Conservation (phyloP, 192 early-diverging fungal genomes). For the Coemansia sp. region DNA sequence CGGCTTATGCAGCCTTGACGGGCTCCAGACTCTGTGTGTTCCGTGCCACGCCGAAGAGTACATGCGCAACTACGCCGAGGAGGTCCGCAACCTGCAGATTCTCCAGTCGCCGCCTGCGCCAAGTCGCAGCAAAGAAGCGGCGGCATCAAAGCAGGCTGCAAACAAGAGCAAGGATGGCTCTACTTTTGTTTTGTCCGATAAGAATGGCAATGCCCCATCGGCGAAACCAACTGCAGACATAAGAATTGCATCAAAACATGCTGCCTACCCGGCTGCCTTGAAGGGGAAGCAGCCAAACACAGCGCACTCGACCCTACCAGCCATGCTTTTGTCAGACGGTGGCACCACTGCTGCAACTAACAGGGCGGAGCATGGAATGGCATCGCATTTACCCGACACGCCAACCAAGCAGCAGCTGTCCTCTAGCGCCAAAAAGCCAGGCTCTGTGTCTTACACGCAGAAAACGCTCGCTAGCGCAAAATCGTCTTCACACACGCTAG, state of each 20-base stretch:
- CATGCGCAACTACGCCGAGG: conserved; percentile 37
- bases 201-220: too few species aligned
- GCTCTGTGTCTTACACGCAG: neutral
- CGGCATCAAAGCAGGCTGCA: neutral
- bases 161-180: neutral
- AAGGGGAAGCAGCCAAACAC: too few species aligned
- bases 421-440: neutral
- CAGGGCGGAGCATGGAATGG: neutral
- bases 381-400: conserved; percentile 10
- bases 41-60: conserved; percentile 47
- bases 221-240: too few species aligned
- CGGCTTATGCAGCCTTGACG: conserved; percentile 50
- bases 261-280: too few species aligned
- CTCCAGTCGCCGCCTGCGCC: conserved; percentile 19
- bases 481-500: neutral
- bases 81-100: conserved; percentile 19
- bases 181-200: neutral
- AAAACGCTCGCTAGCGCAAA: neutral
- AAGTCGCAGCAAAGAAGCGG: neutral
- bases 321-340: too few species aligned
- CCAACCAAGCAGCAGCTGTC: conserved; percentile 15
- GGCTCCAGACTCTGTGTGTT: conserved; percentile 50
- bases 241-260: too few species aligned
- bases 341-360: neutral
- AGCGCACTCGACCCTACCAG: too few species aligned